A percentile compares a stretch with the other conserved stretches of the same genome.
Evolutionary conservation across 2,329 filamentous ascomycete species (phyloP).

Genomic region (Myotisia sp.): DNA sequence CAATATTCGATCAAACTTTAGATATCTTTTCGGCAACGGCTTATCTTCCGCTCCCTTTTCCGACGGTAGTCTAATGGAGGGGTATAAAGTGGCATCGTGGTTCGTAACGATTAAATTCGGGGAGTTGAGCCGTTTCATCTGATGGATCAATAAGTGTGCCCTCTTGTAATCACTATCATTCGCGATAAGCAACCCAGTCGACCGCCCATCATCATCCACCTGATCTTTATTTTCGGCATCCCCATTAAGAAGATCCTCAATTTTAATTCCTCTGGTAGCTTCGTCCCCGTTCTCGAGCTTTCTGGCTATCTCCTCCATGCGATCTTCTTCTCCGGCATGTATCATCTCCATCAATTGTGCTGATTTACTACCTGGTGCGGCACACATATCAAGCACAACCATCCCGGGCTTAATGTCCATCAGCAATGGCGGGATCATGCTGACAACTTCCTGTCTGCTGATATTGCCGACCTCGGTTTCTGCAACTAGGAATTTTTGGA

Average conservation of each 20-base stretch:
- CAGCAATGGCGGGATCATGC: conserved; percentile 93
- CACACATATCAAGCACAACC: conserved; percentile 89
- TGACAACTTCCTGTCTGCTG: conserved; percentile 91
- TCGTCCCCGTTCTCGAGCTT: conserved; percentile 45
- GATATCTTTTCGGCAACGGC: conserved; percentile 49
- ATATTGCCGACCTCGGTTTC: conserved; percentile 97
- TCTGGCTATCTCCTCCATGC: conserved; percentile 57
- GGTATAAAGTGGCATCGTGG: conserved; percentile 92
- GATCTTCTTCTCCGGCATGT: conserved; percentile 78
- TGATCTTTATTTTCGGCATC: conserved; percentile 40
- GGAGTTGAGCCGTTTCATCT: conserved; percentile 91
- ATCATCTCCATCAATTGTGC: conserved; percentile 91
- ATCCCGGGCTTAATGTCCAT: conserved; percentile 85
- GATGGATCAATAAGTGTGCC: conserved; percentile 92
- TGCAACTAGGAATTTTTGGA: conserved; percentile 94
- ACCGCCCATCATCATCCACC: conserved; percentile 61
- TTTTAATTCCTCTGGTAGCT: conserved; percentile 13
- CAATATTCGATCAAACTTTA: conserved; percentile 93
- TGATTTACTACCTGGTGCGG: conserved; percentile 92
- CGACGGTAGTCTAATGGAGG: conserved; percentile 70
- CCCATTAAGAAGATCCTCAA: conserved; percentile 19
- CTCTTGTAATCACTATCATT: conserved; percentile 97
- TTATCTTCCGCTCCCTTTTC: conserved; percentile 39
- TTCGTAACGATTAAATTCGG: conserved; percentile 96
- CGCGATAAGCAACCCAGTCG: conserved; percentile 81